Evolutionary conservation across 2,329 filamentous ascomycete species (phyloP), one percentile per base, ranked within the genome.

Genomic region (Clonostachys chloroleuca): DNA sequence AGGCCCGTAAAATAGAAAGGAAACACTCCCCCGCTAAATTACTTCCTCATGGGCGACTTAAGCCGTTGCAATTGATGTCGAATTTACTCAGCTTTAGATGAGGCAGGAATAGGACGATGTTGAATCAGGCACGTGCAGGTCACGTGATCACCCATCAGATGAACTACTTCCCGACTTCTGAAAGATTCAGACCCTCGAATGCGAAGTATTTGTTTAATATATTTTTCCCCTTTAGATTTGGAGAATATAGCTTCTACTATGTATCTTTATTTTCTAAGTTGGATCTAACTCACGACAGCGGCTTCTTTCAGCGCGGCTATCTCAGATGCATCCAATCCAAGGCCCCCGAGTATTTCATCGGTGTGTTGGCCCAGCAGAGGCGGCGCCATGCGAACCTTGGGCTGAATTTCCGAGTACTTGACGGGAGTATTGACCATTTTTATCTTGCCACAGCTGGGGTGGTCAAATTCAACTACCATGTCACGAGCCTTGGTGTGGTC

Each of bases 361-460:
- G 91, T 96, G 65, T 96, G 90, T 67, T 96, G 83, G 1, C 92
- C 94, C 34, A 99, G 69, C 8, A 86, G 87, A 2, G 94, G 94
- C 16, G 94, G 94, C 24, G 88, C 80, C 5, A 75, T 86, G 34
- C 92, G 77, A 37, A 95, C 83, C 5, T 82, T 80, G 0, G 92
- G 90, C 55, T 79, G 83, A 24, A 86, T 87, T 55, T 92, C 83
- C 6, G 91, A 96, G 65, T 91, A 95, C 65, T 99, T 99, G 49
- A 99, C 85, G 0, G 94, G 94, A 1, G 91, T 95, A 59, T 95
- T 96, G 46, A 99, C 86, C 60, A 99, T 72, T 67, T 91, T 92
- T 52, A 99, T 86, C 1, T 85, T 80, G 1, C 94, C 94, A 63
- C 92, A 97, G 8, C 77, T 74, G 6, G 81, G 81, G 61, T 99